Evolutionary conservation across 371 early-diverging fungal species (phyloP), one percentile per base, ranked within the genome.

Genomic region (Mucor mucedo): DNA sequence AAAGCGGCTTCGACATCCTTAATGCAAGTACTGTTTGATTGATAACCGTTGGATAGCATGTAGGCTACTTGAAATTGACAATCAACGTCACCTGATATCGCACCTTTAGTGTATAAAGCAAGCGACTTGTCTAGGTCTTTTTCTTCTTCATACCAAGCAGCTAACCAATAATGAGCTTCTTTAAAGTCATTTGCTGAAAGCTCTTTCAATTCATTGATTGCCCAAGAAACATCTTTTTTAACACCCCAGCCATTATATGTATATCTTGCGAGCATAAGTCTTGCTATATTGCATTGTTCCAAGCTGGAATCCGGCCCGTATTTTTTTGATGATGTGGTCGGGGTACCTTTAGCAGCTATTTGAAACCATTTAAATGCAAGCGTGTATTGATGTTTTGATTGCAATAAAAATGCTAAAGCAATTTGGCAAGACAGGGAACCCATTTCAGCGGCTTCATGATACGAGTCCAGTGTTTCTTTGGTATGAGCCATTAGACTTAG

Each of bases 351-450:
- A 14, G 84, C 83, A 8, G 83, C 78, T 55, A 65, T 77, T 40
- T 39, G 32, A 55, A 73, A 79, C 80, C 80, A 87, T 13, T 73
- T 38, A 33, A 65, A 72, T 8, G 72, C 72, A 21, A 56, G 52
- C 2, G 45, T 29, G 11, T 69, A 62, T 29, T 65, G 59, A 28
- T 62, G 59, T 8, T 27, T 54, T 13, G 35, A 53, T 29, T 72
- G 72, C n/a, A 62, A 32, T 16, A 65, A 35, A 11, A 59, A 58
- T 2, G 72, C 72, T 5, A 69, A 47, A 14, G 69, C 41, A 4
- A 70, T 63, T 66, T 82, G 77, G 47, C 84, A 81, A 50, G 63
- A 35, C 11, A 67, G 45, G 41, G 73, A 78, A 33, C 84, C 85
- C 10, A 62, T 66, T 28, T 69, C 78, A 2, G 89, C 83, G 3